Evolutionary conservation across 2,329 filamentous ascomycete genomes (phyloP), one percentile per base, ranked within the genome.

Genomic region (Verticillium klebahnii): DNA sequence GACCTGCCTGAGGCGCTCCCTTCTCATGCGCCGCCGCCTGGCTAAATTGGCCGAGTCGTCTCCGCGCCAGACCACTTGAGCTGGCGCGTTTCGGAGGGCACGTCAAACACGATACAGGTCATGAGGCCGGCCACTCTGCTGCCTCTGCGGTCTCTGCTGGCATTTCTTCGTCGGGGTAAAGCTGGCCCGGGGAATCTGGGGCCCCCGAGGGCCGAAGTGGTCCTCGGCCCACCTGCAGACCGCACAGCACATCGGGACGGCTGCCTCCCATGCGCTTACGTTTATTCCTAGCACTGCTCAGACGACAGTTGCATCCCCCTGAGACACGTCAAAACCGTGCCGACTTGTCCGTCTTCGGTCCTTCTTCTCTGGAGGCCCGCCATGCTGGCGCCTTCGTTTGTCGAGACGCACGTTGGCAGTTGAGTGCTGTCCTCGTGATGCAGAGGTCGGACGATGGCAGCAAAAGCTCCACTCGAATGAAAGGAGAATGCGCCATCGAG

Each of bases 1-100:
- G 60, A 61, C 58, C 55, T 54, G 56, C 62, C 58, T 60, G 57
- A 40, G n/a, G 45, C n/a, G n/a, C 37, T 64, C 36, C 37, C 58
- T 60, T 29, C 39, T 36, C 45, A 61, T 63, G 61, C 64, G 59
- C 56, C 57, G n/a, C 61, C 34, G 39, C 60, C 40, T 61, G 59
- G 59, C 54, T 56, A 65, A 61, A 64, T 65, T 66, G 65, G 58
- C 65, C 65, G 64, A 63, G 57, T 64, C 58, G 45, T 60, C 50
- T 55, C 56, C 59, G 59, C 45, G 31, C 31, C 31, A 45, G 58
- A 32, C 58, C 58, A 54, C 58, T 19, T 31, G 45, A 55, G 29
- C 29, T 25, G 8, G 45, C 45, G 25, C 45, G 45, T 50, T 50
- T 50, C 45, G 45, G 23, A 23, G 29, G 19, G 19, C 19, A n/a